Base-by-base conservation (phyloP, 768 basidiomycete species). In the Cystofilobasidium ferigula region DNA sequence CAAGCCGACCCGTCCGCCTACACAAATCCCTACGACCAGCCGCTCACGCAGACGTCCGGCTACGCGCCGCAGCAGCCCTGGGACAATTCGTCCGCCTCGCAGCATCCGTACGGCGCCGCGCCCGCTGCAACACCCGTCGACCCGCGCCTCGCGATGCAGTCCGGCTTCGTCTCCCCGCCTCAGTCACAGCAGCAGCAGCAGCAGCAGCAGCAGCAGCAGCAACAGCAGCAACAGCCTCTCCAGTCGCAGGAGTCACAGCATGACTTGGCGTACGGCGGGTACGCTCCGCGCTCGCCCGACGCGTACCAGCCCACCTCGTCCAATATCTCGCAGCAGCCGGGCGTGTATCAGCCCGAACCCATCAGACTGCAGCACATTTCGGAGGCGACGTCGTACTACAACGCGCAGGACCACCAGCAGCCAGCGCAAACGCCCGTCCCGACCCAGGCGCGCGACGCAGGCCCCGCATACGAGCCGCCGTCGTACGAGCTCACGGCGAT, bases 401-500 rank as follows among this genome's bases (percentile, higher is more conserved):
- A 63, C 40, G 62, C 62, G 22, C 35, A 54, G n/a, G 60, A 34
- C 16, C 42, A 45, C 9, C 40, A 43, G 59, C 40, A 42, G 59
- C 59, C n/a, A n/a, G n/a, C n/a, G n/a, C n/a, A n/a, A n/a, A n/a
- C n/a, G n/a, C n/a, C n/a, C n/a, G n/a, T n/a, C n/a, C n/a, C n/a
- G n/a, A n/a, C n/a, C n/a, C n/a, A n/a, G n/a, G 22, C 36, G 30
- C 34, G 61, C 34, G 24, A 43, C n/a, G 26, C 26, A 53, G 26
- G 38, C 35, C 14, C 35, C 18, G 62, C 48, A 28, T 36, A 24
- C 26, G 47, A 34, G 20, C 62, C 62, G 10, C 62, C 62, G 62
- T 56, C 51, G 36, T 63, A 63, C 51, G 62, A 63, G 53, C 22
- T 63, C 36, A 54, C 24, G 7, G 51, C 62, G 26, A 42, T 63